A percentile compares a stretch with the other conserved stretches of the same genome.
These are phyloP conservation scores for Mycena sanguinolenta DNA, from an alignment of 768 basidiomycete genomes.

Conservation along the genomic window DNA sequence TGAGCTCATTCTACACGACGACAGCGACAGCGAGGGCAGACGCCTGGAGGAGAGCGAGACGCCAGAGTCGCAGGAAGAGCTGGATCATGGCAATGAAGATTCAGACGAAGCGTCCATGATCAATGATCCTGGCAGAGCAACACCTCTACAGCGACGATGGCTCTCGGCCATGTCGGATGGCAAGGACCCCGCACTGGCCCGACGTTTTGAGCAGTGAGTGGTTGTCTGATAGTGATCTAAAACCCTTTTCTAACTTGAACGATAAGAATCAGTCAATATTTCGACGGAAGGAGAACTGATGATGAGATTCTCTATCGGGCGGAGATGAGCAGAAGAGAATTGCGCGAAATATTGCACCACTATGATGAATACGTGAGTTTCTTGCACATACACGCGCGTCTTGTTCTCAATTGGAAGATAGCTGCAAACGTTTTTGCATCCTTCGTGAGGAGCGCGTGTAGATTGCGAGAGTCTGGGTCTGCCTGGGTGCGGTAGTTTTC, in stretches of 20 bases:
- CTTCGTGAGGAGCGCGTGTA: slow-evolving; percentile 37
- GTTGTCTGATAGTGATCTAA: background rate
- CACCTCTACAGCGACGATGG: slow-evolving; percentile 84
- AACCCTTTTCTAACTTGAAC: background rate
- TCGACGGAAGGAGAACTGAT: slow-evolving; percentile 92
- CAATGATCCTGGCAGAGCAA: slow-evolving; percentile 85
- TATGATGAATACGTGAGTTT: slow-evolving; percentile 90
- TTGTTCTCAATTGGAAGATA: slow-evolving; percentile 31
- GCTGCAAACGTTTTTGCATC: slow-evolving; percentile 62
- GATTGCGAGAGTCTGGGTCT: background rate
- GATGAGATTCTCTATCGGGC: slow-evolving; percentile 95
- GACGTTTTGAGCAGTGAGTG: slow-evolving; percentile 84
- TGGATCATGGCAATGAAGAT: slow-evolving; percentile 60
- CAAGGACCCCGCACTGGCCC: slow-evolving; percentile 76
- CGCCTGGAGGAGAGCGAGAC: slow-evolving; percentile 41
- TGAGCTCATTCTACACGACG: slow-evolving; percentile 51
- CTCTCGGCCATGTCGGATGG: slow-evolving; percentile 91
- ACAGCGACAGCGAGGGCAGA: slow-evolving; percentile 43
- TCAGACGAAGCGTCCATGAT: slow-evolving; percentile 78
- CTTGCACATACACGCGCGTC: background rate
- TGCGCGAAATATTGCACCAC: slow-evolving; percentile 85
- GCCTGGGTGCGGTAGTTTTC: too few relatives aligned
- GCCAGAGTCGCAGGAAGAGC: slow-evolving; percentile 49
- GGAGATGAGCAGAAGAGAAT: slow-evolving; percentile 85
- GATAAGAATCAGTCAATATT: slow-evolving; percentile 88